Evolutionary conservation across 352 stramenopile genomes (phyloP).

Genomic region (Globisporangium solare): DNA sequence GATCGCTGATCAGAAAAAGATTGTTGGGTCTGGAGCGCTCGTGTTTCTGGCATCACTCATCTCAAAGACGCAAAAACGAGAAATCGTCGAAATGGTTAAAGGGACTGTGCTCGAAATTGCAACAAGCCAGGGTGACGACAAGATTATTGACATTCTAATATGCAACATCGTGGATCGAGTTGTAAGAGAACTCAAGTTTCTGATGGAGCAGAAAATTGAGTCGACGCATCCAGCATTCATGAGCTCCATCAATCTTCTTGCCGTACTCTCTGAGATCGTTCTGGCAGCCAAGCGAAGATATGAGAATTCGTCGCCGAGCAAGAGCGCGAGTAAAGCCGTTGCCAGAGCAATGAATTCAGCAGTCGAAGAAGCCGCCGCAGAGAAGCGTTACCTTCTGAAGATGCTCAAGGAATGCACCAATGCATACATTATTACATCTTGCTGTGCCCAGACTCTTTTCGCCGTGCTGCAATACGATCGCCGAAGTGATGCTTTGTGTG

Average conservation of each 20-base stretch:
- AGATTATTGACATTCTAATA: slow-evolving; percentile 53
- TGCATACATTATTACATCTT: slow-evolving; percentile 5
- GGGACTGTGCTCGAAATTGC: slow-evolving; percentile 40
- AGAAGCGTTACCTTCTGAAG: slow-evolving; percentile 6
- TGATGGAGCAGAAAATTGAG: slow-evolving; percentile 2
- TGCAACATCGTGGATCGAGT: slow-evolving; percentile 57
- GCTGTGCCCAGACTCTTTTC: slow-evolving; percentile 11
- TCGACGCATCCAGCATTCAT: slow-evolving; percentile 2
- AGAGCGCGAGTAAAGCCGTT: neutral
- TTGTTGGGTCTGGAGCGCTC: slow-evolving; percentile 51
- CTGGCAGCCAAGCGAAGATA: slow-evolving; percentile 5
- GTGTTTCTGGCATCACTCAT: slow-evolving; percentile 46
- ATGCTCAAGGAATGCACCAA: slow-evolving; percentile 3
- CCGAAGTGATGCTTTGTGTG: slow-evolving; percentile 17
- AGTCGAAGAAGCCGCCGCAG: neutral
- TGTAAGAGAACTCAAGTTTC: slow-evolving; percentile 24
- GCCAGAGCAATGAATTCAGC: neutral
- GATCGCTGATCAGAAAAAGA: slow-evolving; percentile 38
- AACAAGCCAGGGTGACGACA: slow-evolving; percentile 31
- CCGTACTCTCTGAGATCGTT: slow-evolving; percentile 5
- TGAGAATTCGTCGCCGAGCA: neutral
- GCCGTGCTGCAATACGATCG: slow-evolving; percentile 1
- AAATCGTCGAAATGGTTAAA: slow-evolving; percentile 53
- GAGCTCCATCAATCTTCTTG: slow-evolving; percentile 16
- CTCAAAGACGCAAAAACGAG: slow-evolving; percentile 19